Conservation (phyloP, 768 basidiomycete genomes). For the Paxillus involutus region DNA sequence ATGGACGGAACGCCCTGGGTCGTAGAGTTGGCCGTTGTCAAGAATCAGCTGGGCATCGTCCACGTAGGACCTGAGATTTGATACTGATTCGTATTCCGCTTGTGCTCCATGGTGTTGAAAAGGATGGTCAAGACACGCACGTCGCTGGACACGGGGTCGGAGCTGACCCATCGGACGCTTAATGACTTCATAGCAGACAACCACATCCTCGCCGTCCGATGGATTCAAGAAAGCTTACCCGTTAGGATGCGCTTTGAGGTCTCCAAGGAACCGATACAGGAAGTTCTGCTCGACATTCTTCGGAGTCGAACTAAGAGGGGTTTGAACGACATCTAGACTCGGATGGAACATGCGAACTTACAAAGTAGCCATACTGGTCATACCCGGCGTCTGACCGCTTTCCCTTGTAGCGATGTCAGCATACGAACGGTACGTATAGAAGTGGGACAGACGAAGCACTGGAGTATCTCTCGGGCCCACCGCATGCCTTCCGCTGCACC, state of each 20-base stretch:
- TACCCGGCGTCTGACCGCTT: slow-evolving; percentile 83
- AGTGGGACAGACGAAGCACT: slow-evolving; percentile 66
- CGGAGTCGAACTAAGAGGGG: slow-evolving; percentile 38
- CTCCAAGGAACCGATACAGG: slow-evolving; percentile 78
- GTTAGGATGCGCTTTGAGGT: slow-evolving; percentile 72
- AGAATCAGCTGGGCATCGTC: slow-evolving; percentile 84
- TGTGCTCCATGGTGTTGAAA: slow-evolving; percentile 85
- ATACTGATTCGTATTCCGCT: slow-evolving; percentile 87
- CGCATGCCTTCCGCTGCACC: slow-evolving; percentile 49
- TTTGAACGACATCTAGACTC: slow-evolving; percentile 13
- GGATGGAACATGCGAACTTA: slow-evolving; percentile 36
- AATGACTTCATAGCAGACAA: slow-evolving; percentile 89
- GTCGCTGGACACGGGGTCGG: neutral
- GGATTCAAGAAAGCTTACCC: slow-evolving; percentile 89
- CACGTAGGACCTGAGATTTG: slow-evolving; percentile 70
- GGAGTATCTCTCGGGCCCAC: slow-evolving; percentile 82
- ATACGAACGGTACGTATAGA: neutral
- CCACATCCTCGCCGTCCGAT: slow-evolving; percentile 75
- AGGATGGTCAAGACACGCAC: neutral
- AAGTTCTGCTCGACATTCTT: slow-evolving; percentile 58
- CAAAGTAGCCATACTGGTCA: slow-evolving; percentile 60
- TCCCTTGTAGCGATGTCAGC: slow-evolving; percentile 53
- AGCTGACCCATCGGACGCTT: slow-evolving; percentile 88
- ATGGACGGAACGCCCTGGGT: slow-evolving; percentile 77
- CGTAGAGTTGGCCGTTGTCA: slow-evolving; percentile 88